Base-by-base conservation (phyloP, 1,284 basidiomycete species). In the Apiotrichum siamense region DNA sequence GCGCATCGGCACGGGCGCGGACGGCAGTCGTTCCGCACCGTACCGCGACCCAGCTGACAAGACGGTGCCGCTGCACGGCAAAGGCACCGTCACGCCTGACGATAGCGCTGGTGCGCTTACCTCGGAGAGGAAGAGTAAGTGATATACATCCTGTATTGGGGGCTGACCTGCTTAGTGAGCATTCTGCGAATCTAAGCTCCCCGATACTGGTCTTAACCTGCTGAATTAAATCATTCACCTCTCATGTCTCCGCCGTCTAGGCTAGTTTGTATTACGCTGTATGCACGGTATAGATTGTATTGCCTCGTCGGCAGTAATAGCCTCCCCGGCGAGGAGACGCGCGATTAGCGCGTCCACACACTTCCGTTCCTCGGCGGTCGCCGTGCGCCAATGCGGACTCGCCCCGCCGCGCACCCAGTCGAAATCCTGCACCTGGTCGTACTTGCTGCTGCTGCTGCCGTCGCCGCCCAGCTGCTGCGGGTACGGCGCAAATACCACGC, bases 321-420 rank as follows among this genome's bases (percentile, higher is more conserved):
- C n/a, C n/a, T 3, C 35, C 17, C 17, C 33, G 24, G 4, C 3
- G 11, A 15, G 21, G 10, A 23, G 21, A 6, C 27, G 17, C 15
- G 5, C 13, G 32, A 33, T 13, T 10, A 13, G 24, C 24, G 9
- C 17, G 7, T 18, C 33, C 4, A 20, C 21, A 6, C 3, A 18
- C 18, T 27, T 25, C 2, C 17, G 45, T 23, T 47, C 27, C 10
- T 46, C 39, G 3, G 42, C 26, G 2, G 48, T 7, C 18, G 79
- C 50, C 3, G 60, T 38, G 1, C 69, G 73, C 85, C 86, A 90
- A 66, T 90, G 81, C 9, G 88, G 87, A 3, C 87, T 89, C 0
- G 80, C 81, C 1, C 82, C 81, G 3, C 77, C 62, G 32, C 82
- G 77, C 52, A 89, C 85, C 69, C 89, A 87, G 21, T 86, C 86